Evolutionary conservation across 2,329 filamentous ascomycete genomes (phyloP), one percentile per base, ranked within the genome.

Genomic region (Chrysoporthe cubensis): DNA sequence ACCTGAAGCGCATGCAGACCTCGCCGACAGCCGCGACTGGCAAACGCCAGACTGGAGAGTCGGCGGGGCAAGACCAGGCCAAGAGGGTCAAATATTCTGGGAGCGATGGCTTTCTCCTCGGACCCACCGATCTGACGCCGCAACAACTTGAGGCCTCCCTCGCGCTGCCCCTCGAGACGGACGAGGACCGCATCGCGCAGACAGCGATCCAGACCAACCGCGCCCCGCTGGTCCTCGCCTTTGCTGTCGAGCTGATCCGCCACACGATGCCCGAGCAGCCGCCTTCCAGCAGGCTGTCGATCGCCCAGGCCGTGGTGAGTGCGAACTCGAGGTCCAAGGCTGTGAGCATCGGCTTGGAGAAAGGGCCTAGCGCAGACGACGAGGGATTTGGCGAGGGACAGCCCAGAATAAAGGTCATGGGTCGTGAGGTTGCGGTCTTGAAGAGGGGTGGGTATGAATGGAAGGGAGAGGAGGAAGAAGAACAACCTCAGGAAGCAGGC

Each of bases 211-310:
- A 89, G 70, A 96, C 92, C 0, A 96, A 97, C 74, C 85, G 94
- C 50, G 93, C 94, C 2, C 93, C 94, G 1, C 80, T 97, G 1
- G 88, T 97, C 1, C 83, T 97, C 5, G 93, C 93, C 0, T 96
- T 96, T 77, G 89, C 91, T 0, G 86, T 93, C 16, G 87, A 88
- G 69, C 76, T 95, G 61, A 76, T 96, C 59, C 90, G 91, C 58
- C 89, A 91, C 75, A 96, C 92, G 0, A 95, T 94, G 90, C 91
- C 93, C 0, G 90, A 92, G 72, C 94, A 97, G 76, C 93, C 93
- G 3, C 83, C 90, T 3, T 96, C 92, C n/a, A 95, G 92, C 75
- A 85, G 92, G 59, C 80, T 97, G 26, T 96, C 93, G 75, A 81
- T 97, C 26, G 92, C 90, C 0, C 93, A 97, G 77, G 93, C 92